phyloP scores from a whole-genome alignment of 2,329 filamentous ascomycete genomes.

The Escovopsis sp. region DNA sequence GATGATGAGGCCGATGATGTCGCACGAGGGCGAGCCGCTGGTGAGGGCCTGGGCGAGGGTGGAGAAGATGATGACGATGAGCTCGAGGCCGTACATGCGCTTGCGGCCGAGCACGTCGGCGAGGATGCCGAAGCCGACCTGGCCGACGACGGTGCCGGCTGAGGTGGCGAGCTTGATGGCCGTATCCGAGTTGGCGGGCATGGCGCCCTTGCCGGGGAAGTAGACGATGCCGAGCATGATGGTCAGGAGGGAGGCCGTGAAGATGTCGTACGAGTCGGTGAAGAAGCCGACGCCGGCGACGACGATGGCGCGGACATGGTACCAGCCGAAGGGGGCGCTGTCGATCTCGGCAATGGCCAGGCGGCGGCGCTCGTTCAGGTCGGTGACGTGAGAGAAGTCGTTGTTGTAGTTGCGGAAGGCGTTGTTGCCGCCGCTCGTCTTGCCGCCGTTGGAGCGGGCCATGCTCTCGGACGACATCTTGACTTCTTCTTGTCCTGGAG shows the following conservation, averaged over 20 bases:
- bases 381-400: slow-evolving; percentile 48
- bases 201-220: slow-evolving; percentile 42
- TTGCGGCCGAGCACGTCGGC: slow-evolving; percentile 68
- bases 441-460: too few relatives aligned
- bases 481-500: too few relatives aligned
- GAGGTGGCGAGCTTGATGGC: slow-evolving; percentile 79
- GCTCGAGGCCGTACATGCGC: slow-evolving; percentile 56
- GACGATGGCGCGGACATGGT: slow-evolving; percentile 61
- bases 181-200: slow-evolving; percentile 55
- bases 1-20: slow-evolving; percentile 52
- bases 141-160: slow-evolving; percentile 69
- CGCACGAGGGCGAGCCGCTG: slow-evolving; percentile 46
- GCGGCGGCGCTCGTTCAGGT: slow-evolving; percentile 65
- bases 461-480: too few relatives aligned
- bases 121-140: slow-evolving; percentile 64
- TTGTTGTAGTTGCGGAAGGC: slow-evolving; percentile 70
- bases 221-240: slow-evolving; percentile 70
- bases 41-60: slow-evolving; percentile 59
- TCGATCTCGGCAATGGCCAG: slow-evolving; percentile 71
- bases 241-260: slow-evolving; percentile 59
- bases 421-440: slow-evolving; percentile 50
- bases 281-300: slow-evolving; percentile 82
- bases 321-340: slow-evolving; percentile 71
- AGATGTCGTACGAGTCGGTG: slow-evolving; percentile 75
- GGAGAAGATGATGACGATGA: slow-evolving; percentile 68